These are phyloP conservation scores for Nadsonia starkeyi-henricii DNA, from an alignment of 1,139 yeast genomes.

Conservation along the genomic window DNA sequence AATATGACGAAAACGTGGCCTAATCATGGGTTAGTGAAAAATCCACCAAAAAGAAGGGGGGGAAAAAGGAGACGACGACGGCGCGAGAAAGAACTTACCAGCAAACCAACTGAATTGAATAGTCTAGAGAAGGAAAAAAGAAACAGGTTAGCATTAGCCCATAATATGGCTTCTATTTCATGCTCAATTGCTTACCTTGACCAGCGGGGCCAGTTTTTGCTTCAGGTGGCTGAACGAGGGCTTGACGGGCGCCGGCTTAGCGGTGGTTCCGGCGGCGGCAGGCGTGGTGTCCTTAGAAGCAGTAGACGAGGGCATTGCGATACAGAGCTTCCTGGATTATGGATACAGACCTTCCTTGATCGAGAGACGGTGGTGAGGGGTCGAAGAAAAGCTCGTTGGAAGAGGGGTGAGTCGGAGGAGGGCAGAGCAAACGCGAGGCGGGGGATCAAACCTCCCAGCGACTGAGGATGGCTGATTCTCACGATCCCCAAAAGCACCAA, in stretches of 20 bases:
- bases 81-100: conserved; percentile 5
- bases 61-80: background rate
- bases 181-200: conserved; percentile 4
- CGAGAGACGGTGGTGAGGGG: too few relatives aligned
- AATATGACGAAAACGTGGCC: conserved; percentile 55
- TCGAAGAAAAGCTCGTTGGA: too few relatives aligned
- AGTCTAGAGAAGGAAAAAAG: conserved; percentile 18
- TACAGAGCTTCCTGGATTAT: too few relatives aligned
- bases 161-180: too few relatives aligned
- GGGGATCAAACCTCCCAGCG: too few relatives aligned
- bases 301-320: too few relatives aligned
- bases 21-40: conserved; percentile 2
- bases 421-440: too few relatives aligned
- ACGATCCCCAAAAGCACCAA: too few relatives aligned
- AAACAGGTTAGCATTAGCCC: background rate
- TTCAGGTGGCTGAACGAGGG: background rate
- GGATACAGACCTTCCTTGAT: too few relatives aligned
- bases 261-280: background rate
- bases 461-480: too few relatives aligned
- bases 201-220: conserved; percentile 4
- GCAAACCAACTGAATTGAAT: conserved; percentile 49
- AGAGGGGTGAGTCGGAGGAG: too few relatives aligned
- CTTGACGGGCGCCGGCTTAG: background rate
- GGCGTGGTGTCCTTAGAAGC: background rate
- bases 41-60: background rate